Base-by-base conservation (phyloP, 768 basidiomycete genomes). In the button mushroom (Agaricus bisporus) region DNA sequence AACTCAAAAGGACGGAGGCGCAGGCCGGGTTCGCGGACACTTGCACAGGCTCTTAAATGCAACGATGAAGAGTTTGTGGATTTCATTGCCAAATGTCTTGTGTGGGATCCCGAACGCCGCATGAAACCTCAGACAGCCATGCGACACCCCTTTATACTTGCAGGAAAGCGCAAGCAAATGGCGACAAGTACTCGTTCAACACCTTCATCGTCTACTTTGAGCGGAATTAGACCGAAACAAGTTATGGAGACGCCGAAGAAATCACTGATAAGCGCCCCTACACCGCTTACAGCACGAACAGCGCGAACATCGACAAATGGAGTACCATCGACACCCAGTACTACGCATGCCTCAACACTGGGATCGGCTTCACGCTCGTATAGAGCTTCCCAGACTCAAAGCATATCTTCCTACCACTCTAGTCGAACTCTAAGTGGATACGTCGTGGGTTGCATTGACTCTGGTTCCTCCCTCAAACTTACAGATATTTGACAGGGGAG, bases 91-190 rank as follows among this genome's bases (percentile, higher is more conserved):
- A 98, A 95, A 67, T 99, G 97, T 70, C 77, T 99, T n/a, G 79
- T 90, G 26, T 99, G 95, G 95, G 97, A 99, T 71, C 97, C 97
- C 8, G 95, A 98, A 62, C 82, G 91, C 48, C 82, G 97, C 29
- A 79, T 99, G 65, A 98, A 97, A 68, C 95, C 95, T 4, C 88
- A 93, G 60, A 80, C 88, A 9, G 95, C 95, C 0, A 68, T 98
- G 73, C 83, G 93, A 20, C 95, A 98, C 70, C 88, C 90, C 10
- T 98, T 93, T 71, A 77, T 97, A 55, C 74, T 84, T 17, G 79
- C 82, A 22, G 82, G 88, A 46, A 60, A 48, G 26, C 78, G 81
- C 45, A 80, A 79, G 50, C 64, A 73, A 12, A 70, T 69, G 35
- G 68, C 77, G 4, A 72, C 67, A 2, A 72, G 81, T 3, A 66